Conservation (phyloP, 495 filamentous ascomycete species). For the Penicillium pulvis region DNA sequence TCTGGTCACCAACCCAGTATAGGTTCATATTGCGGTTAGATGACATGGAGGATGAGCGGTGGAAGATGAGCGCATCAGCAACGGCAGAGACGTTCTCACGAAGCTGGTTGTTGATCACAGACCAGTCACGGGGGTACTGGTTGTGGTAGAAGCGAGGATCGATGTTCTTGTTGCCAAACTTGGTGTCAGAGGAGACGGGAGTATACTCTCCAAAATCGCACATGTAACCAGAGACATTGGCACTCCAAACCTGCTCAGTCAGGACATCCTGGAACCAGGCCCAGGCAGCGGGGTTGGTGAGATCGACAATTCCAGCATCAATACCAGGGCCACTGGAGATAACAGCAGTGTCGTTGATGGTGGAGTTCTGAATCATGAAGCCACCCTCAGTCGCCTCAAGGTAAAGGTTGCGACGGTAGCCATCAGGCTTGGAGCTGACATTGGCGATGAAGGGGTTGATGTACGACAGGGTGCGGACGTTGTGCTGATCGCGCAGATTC, state of each 20-base stretch:
- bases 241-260: constrained; percentile 25
- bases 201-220: constrained; percentile 32
- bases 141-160: constrained; percentile 26
- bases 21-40: constrained; percentile 29
- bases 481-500: constrained; percentile 25
- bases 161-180: constrained; percentile 26
- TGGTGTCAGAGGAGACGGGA: constrained; percentile 19
- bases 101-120: constrained; percentile 26
- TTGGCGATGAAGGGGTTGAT: constrained; percentile 32
- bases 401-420: constrained; percentile 22
- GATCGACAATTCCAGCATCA: constrained; percentile 28
- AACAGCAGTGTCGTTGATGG: constrained; percentile 25
- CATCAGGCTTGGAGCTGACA: constrained; percentile 29
- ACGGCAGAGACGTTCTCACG: constrained; percentile 18
- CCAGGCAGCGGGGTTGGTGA: constrained; percentile 23
- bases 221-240: constrained; percentile 31
- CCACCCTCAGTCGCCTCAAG: constrained; percentile 19
- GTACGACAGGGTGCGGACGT: constrained; percentile 31
- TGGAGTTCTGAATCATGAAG: constrained; percentile 29
- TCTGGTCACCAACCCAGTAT: constrained; percentile 30
- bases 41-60: constrained; percentile 24
- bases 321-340: constrained; percentile 29
- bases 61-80: constrained; percentile 26
- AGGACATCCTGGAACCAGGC: constrained; percentile 27
- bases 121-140: constrained; percentile 28